These are phyloP conservation scores for Lenzites betulinus DNA, from an alignment of 768 basidiomycete species.

Conservation along the genomic window DNA sequence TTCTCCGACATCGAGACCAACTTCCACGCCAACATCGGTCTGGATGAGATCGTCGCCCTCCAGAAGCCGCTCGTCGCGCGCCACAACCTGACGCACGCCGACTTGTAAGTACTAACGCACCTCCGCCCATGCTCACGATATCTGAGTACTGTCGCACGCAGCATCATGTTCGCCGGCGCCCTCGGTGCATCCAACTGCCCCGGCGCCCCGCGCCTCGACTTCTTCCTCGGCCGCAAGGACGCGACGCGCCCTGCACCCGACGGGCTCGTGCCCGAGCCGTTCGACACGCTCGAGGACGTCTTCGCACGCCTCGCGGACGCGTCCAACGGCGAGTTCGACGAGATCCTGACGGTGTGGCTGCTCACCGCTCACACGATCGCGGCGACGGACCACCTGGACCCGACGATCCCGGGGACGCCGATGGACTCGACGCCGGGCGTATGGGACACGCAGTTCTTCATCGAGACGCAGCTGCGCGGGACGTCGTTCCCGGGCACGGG, in stretches of 20 bases:
- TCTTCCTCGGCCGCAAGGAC: conserved; percentile 35
- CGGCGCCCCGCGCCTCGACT: conserved; percentile 41
- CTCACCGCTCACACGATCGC: conserved; percentile 27
- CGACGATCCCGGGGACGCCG: conserved; percentile 26
- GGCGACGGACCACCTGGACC: conserved; percentile 28
- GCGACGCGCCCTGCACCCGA: conserved; percentile 15
- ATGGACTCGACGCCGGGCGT: conserved; percentile 30
- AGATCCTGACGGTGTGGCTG: conserved; percentile 23
- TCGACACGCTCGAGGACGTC: conserved; percentile 25
- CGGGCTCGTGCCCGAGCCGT: conserved; percentile 15
- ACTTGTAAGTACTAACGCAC: conserved; percentile 40
- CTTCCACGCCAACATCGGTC: conserved; percentile 15
- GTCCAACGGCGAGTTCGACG: conserved; percentile 17
- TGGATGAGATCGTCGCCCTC: conserved; percentile 24
- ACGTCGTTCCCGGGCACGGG: conserved; percentile 29
- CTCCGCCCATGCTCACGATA: no score
- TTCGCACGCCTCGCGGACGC: conserved; percentile 24
- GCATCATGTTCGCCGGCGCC: conserved; percentile 40
- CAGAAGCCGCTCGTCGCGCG: conserved; percentile 39
- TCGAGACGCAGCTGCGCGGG: conserved; percentile 30
- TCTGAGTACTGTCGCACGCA: conserved; percentile 7
- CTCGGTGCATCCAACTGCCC: conserved; percentile 41
- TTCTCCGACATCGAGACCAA: conserved; percentile 23
- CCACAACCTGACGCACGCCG: conserved; percentile 45
- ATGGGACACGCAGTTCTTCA: conserved; percentile 34